These are phyloP conservation scores for Scutellaria minor DNA, from an alignment of 257 asterid genomes.

Conservation along the genomic window DNA sequence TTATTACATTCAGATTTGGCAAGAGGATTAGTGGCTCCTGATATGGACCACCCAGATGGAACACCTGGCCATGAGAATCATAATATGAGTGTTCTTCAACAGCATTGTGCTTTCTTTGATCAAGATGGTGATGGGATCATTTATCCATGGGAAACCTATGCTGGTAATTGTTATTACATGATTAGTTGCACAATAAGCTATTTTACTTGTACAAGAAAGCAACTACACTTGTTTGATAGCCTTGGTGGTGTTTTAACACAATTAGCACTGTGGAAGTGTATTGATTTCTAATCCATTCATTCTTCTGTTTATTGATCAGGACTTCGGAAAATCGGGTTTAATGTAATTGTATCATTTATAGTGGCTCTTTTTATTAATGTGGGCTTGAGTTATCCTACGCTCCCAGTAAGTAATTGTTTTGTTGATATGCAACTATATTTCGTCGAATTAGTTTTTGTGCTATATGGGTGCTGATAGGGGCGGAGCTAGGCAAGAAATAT, in stretches of 20 bases:
- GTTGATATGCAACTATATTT: background rate
- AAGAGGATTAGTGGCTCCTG: slow-evolving; percentile 71
- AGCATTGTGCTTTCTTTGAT: slow-evolving; percentile 82
- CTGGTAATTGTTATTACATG: slow-evolving; percentile 34
- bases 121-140: slow-evolving; percentile 76
- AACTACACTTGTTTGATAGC: too few relatives aligned
- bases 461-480: too few relatives aligned
- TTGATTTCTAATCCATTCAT: background rate
- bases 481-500: too few relatives aligned
- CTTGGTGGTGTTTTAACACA: too few relatives aligned
- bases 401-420: slow-evolving; percentile 58
- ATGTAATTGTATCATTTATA: slow-evolving; percentile 50
- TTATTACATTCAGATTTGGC: slow-evolving; percentile 56
- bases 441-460: too few relatives aligned
- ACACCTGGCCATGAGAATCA: slow-evolving; percentile 67
- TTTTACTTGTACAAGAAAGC: background rate
- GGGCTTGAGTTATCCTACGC: slow-evolving; percentile 65
- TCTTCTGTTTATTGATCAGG: slow-evolving; percentile 38
- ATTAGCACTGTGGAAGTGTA: background rate
- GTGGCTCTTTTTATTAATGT: slow-evolving; percentile 49
- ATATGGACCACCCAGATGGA: slow-evolving; percentile 75
- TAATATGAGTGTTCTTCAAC: slow-evolving; percentile 76
- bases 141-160: slow-evolving; percentile 66
- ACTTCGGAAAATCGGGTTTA: slow-evolving; percentile 68
- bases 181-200: background rate